Evolutionary conservation across 805 yeast species (phyloP).

Genomic region (Pichia ethanolica): DNA sequence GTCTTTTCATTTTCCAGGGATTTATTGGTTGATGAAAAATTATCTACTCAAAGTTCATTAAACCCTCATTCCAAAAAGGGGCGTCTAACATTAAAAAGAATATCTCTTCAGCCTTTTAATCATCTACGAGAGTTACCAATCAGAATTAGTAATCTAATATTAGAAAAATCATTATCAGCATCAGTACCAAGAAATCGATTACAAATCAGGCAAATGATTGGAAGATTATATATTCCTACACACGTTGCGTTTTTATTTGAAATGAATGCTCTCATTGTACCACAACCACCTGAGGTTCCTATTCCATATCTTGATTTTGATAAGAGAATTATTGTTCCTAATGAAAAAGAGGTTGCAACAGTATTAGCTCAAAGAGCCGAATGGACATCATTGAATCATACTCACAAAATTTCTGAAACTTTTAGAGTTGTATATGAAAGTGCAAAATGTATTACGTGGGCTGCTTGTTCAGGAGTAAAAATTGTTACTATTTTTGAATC

Average conservation of each 20-base stretch:
- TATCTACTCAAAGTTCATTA: conserved; percentile 1
- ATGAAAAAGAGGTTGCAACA: conserved; percentile 27
- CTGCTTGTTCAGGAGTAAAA: conserved; percentile 20
- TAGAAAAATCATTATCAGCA: conserved; percentile 16
- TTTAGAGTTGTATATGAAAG: conserved; percentile 32
- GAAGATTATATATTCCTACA: conserved; percentile 22
- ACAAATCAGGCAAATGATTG: conserved; percentile 10
- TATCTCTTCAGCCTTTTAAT: background rate
- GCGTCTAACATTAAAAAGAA: background rate
- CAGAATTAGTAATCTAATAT: conserved; percentile 10
- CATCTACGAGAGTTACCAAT: conserved; percentile 11
- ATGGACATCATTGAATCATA: conserved; percentile 31
- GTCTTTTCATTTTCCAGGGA: conserved; percentile 7
- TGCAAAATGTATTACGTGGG: conserved; percentile 28
- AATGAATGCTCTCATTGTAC: conserved; percentile 22
- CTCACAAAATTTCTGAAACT: conserved; percentile 36
- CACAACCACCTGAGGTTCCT: conserved; percentile 38
- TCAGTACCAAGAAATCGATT: conserved; percentile 16
- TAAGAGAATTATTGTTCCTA: conserved; percentile 33
- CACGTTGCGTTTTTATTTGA: conserved; percentile 29
- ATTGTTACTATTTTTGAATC: conserved; percentile 22
- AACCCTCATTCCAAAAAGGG: no score
- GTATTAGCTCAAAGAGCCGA: conserved; percentile 30
- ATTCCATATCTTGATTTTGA: conserved; percentile 37
- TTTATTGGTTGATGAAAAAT: conserved; percentile 1